phyloP scores from a whole-genome alignment of 306 rosid species.

The Rubus idaeus region DNA sequence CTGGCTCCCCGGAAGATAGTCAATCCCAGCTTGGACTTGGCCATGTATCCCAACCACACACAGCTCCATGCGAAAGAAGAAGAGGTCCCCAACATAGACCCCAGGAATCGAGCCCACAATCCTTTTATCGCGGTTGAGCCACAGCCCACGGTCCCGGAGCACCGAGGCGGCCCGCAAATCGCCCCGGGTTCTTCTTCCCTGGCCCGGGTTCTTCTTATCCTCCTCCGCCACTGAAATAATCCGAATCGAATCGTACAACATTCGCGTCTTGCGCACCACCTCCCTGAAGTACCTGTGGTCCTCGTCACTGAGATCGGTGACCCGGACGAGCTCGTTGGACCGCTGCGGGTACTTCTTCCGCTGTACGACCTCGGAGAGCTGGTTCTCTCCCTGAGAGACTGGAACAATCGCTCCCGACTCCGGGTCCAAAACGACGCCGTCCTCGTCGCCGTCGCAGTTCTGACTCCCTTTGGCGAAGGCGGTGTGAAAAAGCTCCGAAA shows the following conservation, averaged over 20 bases:
- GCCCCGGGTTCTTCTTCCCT: constrained; percentile 38
- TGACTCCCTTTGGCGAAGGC: constrained; percentile 44
- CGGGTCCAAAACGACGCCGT: constrained; percentile 33
- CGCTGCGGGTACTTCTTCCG: constrained; percentile 33
- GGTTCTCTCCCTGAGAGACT: constrained; percentile 35
- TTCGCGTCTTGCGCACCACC: constrained; percentile 59
- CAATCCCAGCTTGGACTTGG: constrained; percentile 91
- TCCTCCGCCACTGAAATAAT: constrained; percentile 48
- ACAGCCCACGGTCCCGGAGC: constrained; percentile 64
- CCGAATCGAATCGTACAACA: constrained; percentile 79
- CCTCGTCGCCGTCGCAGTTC: constrained; percentile 21
- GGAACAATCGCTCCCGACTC: constrained; percentile 66
- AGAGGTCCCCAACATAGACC: constrained; percentile 75
- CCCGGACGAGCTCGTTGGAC: constrained; percentile 68
- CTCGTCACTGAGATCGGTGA: constrained; percentile 50
- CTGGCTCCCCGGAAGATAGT: constrained; percentile 74
- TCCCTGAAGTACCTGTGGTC: constrained; percentile 66
- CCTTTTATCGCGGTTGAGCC: constrained; percentile 87
- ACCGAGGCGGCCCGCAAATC: constrained; percentile 64
- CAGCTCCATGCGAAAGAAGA: constrained; percentile 79
- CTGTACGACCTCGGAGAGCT: constrained; percentile 24
- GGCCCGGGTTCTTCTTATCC: constrained; percentile 34
- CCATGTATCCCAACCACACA: constrained; percentile 91
- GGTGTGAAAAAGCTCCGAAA: constrained; percentile 55
- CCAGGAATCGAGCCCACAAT: constrained; percentile 95